A percentile compares a stretch with the other conserved stretches of the same genome.
These are phyloP conservation scores for Teratosphaeria zuluensis DNA, from an alignment of 2,329 filamentous ascomycete genomes.

Conservation along the genomic window DNA sequence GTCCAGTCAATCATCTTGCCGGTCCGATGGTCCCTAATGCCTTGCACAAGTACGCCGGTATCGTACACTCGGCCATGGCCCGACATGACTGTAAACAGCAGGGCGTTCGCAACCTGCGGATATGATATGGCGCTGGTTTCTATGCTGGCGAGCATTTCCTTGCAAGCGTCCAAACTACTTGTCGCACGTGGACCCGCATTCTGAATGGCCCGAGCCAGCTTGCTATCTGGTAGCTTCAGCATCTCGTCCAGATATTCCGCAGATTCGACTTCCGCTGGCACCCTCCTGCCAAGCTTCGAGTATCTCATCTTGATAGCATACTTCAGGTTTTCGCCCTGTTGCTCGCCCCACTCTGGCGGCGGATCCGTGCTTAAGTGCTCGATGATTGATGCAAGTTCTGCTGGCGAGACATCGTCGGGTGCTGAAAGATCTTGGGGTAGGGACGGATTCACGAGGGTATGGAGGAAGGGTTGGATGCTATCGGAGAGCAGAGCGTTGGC, in stretches of 20 bases:
- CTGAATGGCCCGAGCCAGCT: slow-evolving; percentile 58
- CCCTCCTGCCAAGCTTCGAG: slow-evolving; percentile 50
- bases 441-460: slow-evolving; percentile 53
- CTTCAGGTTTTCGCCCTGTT: slow-evolving; percentile 58
- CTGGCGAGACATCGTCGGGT: slow-evolving; percentile 55
- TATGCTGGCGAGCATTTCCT: slow-evolving; percentile 47
- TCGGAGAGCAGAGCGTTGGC: slow-evolving; percentile 83
- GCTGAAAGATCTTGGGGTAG: slow-evolving; percentile 38
- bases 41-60: slow-evolving; percentile 56
- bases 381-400: slow-evolving; percentile 69
- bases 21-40: slow-evolving; percentile 45
- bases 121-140: slow-evolving; percentile 61
- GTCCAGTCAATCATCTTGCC: slow-evolving; percentile 53
- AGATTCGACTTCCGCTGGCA: slow-evolving; percentile 62
- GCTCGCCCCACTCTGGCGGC: slow-evolving; percentile 73
- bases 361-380: slow-evolving; percentile 82
- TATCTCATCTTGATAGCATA: slow-evolving; percentile 62
- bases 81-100: slow-evolving; percentile 60
- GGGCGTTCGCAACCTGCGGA: slow-evolving; percentile 69
- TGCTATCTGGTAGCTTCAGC: slow-evolving; percentile 50
- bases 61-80: slow-evolving; percentile 55
- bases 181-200: slow-evolving; percentile 66
- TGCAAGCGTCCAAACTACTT: slow-evolving; percentile 59
- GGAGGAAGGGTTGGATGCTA: slow-evolving; percentile 67
- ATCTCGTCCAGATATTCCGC: slow-evolving; percentile 60